A percentile compares a stretch with the other conserved stretches of the same genome.
phyloP scores from a whole-genome alignment of 208 protist genomes.

The Angomonas deanei region DNA sequence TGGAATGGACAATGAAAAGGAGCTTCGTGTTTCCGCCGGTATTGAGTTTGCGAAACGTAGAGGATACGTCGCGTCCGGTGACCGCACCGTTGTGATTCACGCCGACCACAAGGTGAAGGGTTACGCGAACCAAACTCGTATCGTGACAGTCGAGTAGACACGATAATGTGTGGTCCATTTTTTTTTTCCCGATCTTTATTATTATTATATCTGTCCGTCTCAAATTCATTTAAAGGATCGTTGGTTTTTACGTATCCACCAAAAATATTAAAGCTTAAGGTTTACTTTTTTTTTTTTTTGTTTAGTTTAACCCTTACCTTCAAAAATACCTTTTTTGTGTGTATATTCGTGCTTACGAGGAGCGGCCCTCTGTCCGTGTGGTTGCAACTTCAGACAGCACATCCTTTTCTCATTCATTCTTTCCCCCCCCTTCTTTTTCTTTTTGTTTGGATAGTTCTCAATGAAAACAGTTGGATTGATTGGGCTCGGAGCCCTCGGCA shows the following conservation, averaged over 20 bases:
- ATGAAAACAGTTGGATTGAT: constrained; percentile 10
- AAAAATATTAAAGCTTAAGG: no score
- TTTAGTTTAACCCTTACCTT: no score
- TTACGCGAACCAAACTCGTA: constrained; percentile 84
- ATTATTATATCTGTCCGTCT: no score
- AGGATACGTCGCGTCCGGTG: constrained; percentile 44
- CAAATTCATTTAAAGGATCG: no score
- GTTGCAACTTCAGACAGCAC: no score
- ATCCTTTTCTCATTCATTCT: no score
- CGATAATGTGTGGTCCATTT: background rate
- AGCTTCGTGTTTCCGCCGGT: constrained; percentile 57
- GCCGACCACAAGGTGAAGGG: constrained; percentile 84
- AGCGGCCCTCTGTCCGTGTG: no score
- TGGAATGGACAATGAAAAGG: constrained; percentile 61
- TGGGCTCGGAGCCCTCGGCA: constrained; percentile 5
- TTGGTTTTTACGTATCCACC: no score
- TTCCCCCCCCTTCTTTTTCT: no score
- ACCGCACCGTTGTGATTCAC: constrained; percentile 73
- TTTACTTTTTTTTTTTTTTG: no score
- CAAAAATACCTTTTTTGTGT: no score
- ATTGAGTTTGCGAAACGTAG: constrained; percentile 59
- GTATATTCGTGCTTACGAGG: no score
- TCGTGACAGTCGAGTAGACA: constrained; percentile 46
- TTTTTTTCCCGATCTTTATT: constrained; percentile 7
- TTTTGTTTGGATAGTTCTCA: background rate